Evolutionary conservation across 176 grass and related monocot species (phyloP).

Genomic region (Lolium perenne): DNA sequence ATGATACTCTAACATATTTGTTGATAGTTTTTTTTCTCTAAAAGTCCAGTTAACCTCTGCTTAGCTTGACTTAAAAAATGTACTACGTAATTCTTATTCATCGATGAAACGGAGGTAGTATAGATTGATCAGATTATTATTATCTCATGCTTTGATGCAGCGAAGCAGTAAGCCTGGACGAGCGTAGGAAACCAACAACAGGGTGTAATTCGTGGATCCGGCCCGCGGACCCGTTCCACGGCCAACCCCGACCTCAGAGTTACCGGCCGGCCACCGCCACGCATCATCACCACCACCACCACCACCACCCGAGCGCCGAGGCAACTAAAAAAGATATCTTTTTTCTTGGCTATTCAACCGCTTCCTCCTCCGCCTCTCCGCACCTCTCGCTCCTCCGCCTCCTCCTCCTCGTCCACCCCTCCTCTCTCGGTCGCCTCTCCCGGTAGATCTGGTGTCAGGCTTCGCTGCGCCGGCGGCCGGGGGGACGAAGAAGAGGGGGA

Average conservation of each 20-base stretch:
- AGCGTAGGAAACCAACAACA: neutral
- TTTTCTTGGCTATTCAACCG: neutral
- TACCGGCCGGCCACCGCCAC: conserved; percentile 22
- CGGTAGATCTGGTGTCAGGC: conserved; percentile 41
- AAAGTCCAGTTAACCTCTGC: too few species aligned
- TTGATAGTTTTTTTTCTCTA: too few species aligned
- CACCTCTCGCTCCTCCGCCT: conserved; percentile 24
- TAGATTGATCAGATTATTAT: too few species aligned
- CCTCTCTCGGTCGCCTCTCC: conserved; percentile 5
- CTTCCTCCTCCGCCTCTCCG: conserved; percentile 2
- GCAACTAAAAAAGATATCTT: conserved; percentile 1
- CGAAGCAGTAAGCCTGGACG: too few species aligned
- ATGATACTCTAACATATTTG: too few species aligned
- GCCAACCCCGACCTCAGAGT: conserved; percentile 20
- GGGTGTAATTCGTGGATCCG: neutral
- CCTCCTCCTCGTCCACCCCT: conserved; percentile 24
- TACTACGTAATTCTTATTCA: too few species aligned
- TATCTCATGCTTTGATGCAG: too few species aligned
- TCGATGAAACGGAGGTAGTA: too few species aligned
- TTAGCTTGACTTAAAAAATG: too few species aligned
- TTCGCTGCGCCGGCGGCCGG: conserved; percentile 27
- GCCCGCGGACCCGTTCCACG: conserved; percentile 15
- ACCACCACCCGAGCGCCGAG: conserved; percentile 29
- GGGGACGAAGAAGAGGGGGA: neutral
- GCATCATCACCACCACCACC: conserved; percentile 17